Conservation (phyloP, 257 asterid species). For the Solanum chiquidenum region DNA sequence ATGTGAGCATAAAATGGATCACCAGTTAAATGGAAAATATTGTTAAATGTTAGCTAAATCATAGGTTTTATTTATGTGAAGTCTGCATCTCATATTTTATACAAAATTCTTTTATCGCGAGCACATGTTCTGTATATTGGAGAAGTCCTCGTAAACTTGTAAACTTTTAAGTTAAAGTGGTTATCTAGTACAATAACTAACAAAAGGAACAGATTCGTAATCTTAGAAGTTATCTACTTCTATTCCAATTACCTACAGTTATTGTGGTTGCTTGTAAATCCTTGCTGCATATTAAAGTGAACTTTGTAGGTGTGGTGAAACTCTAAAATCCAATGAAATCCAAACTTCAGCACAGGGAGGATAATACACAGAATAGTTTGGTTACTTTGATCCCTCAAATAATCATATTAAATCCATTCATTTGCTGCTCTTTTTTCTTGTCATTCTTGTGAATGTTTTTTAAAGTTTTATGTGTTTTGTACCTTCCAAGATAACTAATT, state of each 20-base stretch:
- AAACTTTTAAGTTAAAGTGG: not conserved
- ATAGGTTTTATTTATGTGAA: not conserved
- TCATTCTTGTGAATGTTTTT: not conserved
- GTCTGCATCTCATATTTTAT: not conserved
- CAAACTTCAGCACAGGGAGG: not conserved
- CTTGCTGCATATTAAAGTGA: not conserved
- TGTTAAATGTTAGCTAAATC: not conserved
- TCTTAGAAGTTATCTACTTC: not conserved
- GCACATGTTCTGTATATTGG: not conserved
- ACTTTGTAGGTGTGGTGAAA: not conserved
- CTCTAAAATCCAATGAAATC: not conserved
- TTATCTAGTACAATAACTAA: not conserved
- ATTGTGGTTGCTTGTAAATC: not conserved
- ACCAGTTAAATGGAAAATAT: not conserved
- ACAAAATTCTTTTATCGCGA: not conserved
- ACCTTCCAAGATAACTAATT: not conserved
- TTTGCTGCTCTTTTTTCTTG: not conserved
- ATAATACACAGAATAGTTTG: not conserved
- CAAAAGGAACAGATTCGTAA: not conserved
- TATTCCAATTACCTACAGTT: not conserved
- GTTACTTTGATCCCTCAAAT: not conserved
- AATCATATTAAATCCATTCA: not conserved
- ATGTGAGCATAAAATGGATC: not conserved
- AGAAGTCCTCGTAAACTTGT: not conserved
- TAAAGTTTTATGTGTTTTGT: not conserved